phyloP scores from a whole-genome alignment of 2,329 filamentous ascomycete species.

The Helotiales sp. region DNA sequence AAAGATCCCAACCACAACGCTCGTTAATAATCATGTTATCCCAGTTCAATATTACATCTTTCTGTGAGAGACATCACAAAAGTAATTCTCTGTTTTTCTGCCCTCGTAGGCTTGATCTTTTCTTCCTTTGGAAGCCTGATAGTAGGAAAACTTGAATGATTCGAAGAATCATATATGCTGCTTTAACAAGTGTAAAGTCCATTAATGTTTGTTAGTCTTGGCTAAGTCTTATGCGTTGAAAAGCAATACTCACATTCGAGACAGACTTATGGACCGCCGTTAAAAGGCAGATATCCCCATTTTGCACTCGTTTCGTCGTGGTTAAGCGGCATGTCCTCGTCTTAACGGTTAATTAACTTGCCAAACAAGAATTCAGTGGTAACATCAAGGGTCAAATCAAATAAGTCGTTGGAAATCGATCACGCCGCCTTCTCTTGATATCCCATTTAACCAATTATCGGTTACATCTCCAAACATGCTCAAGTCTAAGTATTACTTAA shows the following conservation, averaged over 20 bases:
- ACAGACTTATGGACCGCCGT: slow-evolving; percentile 68
- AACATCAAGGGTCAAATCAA: slow-evolving; percentile 67
- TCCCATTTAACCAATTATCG: neutral
- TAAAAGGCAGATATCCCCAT: slow-evolving; percentile 80
- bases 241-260: slow-evolving; percentile 56
- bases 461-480: slow-evolving; percentile 61
- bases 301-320: slow-evolving; percentile 37
- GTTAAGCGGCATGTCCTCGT: slow-evolving; percentile 53
- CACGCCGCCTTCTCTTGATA: neutral
- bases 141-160: slow-evolving; percentile 33
- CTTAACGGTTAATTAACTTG: slow-evolving; percentile 59
- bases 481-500: slow-evolving; percentile 53
- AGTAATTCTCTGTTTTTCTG: neutral
- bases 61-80: neutral
- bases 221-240: neutral
- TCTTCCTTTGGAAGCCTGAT: slow-evolving; percentile 14
- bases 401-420: slow-evolving; percentile 38
- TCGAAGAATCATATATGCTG: slow-evolving; percentile 34
- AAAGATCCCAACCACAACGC: no score
- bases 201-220: slow-evolving; percentile 19
- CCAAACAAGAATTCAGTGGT: slow-evolving; percentile 24
- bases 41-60: neutral
- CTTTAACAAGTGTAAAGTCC: slow-evolving; percentile 41
- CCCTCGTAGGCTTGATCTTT: neutral
- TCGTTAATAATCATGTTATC: no score